Evolutionary conservation across 108 stramenopile genomes (phyloP).

Genomic region (Schizochytrium sp.): DNA sequence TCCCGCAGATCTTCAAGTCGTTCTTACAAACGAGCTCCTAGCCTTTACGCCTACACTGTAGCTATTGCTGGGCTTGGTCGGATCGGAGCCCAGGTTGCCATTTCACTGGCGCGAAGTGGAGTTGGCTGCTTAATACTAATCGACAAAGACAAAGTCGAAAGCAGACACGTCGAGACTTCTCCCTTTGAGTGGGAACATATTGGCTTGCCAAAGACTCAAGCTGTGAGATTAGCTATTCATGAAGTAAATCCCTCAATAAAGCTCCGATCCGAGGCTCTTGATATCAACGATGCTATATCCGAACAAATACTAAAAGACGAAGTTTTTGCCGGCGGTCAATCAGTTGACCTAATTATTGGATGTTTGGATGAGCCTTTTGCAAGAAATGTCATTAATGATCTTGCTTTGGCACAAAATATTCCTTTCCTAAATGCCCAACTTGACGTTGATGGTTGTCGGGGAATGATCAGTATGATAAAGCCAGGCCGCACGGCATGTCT

Average conservation of each 20-base stretch:
- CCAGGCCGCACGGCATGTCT: slow-evolving; percentile 39
- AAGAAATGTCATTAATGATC: background rate
- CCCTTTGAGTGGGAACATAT: slow-evolving; percentile 7
- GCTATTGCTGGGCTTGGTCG: slow-evolving; percentile 24
- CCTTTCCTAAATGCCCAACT: slow-evolving; percentile 1
- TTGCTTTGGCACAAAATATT: background rate
- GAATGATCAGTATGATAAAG: background rate
- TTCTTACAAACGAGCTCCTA: background rate
- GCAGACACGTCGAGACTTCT: slow-evolving; percentile 23
- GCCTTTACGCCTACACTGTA: background rate
- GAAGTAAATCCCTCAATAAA: background rate
- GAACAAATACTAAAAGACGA: background rate
- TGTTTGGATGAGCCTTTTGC: background rate
- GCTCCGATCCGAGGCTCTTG: background rate
- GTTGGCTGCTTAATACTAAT: background rate
- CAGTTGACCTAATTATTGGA: background rate
- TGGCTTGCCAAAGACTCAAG: slow-evolving; percentile 52
- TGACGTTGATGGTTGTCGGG: background rate
- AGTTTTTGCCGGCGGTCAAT: background rate
- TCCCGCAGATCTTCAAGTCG: background rate
- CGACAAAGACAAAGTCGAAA: background rate
- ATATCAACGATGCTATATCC: background rate
- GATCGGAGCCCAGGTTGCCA: background rate
- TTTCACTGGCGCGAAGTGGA: background rate
- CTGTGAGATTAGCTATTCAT: background rate